Evolutionary conservation across 345 rosid species (phyloP), one percentile per base, ranked within the genome.

Genomic region (Viola odorata): DNA sequence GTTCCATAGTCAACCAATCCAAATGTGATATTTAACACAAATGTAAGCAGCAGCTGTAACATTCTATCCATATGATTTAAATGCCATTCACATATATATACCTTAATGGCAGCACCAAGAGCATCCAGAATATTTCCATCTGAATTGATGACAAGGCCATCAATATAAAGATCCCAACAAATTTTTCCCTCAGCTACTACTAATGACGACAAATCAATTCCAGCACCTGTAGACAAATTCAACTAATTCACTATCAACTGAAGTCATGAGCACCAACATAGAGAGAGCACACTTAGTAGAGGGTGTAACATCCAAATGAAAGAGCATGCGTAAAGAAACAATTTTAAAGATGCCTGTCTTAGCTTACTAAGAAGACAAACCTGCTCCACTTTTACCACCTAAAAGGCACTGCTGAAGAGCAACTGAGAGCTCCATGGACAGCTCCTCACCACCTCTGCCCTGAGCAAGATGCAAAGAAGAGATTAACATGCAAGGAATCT

Each of bases 361-460:
- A 32, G 44, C 56, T 55, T 37, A 56, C 9, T 8, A 15, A 66
- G 37, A 58, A 58, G 58, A 41, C 77, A 41, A 37, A 88, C 96
- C 97, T 86, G 91, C 82, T 64, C 95, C 96, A 58, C 85, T 90
- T 80, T 85, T 90, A 66, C 91, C 89, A 61, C 97, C 99, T 66
- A 90, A 75, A 53, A 94, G 89, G 76, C 95, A 90, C 63, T 41
- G 69, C 65, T 81, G 85, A 72, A 90, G 91, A 63, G 89, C 78
- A 41, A 75, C 60, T 4, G 88, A 83, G 68, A 91, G 97, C 74
- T 91, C 97, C 60, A 83, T 50, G 52, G 96, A 90, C 70, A 90
- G 61, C 63, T 82, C 99, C 76, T 91, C 97, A 39, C 91, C 97
- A 8, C 96, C 97, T 79, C 95, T 86, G 47, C 96, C 97, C 99